Evolutionary conservation across 2,329 filamentous ascomycete species (phyloP).

Genomic region (Aspergillus novofumigatus): DNA sequence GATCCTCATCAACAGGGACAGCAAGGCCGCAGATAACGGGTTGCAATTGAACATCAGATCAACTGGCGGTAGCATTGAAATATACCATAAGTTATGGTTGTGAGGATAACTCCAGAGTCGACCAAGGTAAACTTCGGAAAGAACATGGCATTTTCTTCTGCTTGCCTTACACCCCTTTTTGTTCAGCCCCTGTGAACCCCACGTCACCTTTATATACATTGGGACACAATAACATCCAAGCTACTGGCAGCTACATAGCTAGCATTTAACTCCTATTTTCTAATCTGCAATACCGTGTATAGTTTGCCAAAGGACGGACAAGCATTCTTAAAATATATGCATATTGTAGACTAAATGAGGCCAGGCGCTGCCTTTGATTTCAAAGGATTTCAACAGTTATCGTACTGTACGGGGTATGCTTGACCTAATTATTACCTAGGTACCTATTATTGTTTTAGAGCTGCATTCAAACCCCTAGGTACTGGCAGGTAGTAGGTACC

Average conservation of each 20-base stretch:
- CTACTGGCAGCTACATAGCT: too few species aligned
- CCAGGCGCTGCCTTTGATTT: too few species aligned
- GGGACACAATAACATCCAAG: background rate
- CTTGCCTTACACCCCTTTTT: background rate
- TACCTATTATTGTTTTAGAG: background rate
- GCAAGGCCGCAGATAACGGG: background rate
- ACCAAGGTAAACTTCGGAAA: background rate
- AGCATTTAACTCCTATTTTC: background rate
- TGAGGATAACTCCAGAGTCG: background rate
- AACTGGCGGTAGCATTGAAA: background rate
- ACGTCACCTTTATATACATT: background rate
- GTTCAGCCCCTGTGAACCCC: background rate
- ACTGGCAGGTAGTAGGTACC: too few species aligned
- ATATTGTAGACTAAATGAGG: background rate
- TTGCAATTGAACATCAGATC: background rate
- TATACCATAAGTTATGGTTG: background rate
- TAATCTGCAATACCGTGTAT: background rate
- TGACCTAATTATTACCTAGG: too few species aligned
- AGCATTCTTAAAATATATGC: background rate
- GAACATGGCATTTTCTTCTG: background rate
- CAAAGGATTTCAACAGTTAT: background rate
- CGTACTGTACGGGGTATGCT: background rate
- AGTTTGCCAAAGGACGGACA: background rate
- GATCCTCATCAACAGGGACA: constrained; percentile 6
- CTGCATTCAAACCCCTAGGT: background rate